Base-by-base conservation (phyloP, 2,329 filamentous ascomycete genomes). In the Xylariaceae sp. region DNA sequence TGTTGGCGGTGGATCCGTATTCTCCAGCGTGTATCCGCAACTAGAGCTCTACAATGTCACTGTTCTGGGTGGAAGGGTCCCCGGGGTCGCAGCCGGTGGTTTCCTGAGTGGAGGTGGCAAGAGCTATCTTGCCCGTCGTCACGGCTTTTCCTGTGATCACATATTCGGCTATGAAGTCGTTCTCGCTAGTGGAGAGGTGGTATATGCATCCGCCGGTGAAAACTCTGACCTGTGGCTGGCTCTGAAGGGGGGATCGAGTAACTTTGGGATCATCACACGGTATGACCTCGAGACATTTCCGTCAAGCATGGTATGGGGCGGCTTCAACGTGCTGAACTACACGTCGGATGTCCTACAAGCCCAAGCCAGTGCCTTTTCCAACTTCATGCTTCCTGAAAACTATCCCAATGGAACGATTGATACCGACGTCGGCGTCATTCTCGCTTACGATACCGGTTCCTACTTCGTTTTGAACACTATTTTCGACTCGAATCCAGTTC, bases 91-190 rank as follows among this genome's bases (percentile, higher is more conserved):
- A 8, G 44, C 50, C 34, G 44, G 39, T 24, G 47, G 47, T 3
- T 41, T 51, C 0, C 17, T 50, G 6, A 8, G 48, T 3, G 49
- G 44, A 34, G n/a, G n/a, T n/a, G 47, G 47, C 42, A 31, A 34
- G 38, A 34, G 3, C 34, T 19, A 12, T 1, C 17, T n/a, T n/a
- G n/a, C n/a, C n/a, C n/a, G n/a, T n/a, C n/a, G n/a, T n/a, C n/a
- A n/a, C 12, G 51, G 54, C 1, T 55, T 54, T 19, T 35, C 47
- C 2, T 57, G 51, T 12, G 51, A 55, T 17, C 46, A 39, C 3
- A 47, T 55, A 4, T 22, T 38, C 11, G 45, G 53, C 17, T 56
- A 51, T 13, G 18, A 50, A 19, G 37, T 54, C 2, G 47, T 44
- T 13, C 46, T 48, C 3, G 39, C 42, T 7, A 48, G 46, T 1